phyloP scores from a whole-genome alignment of 2,329 filamentous ascomycete species.

The Aaosphaeria pasadenensis region DNA sequence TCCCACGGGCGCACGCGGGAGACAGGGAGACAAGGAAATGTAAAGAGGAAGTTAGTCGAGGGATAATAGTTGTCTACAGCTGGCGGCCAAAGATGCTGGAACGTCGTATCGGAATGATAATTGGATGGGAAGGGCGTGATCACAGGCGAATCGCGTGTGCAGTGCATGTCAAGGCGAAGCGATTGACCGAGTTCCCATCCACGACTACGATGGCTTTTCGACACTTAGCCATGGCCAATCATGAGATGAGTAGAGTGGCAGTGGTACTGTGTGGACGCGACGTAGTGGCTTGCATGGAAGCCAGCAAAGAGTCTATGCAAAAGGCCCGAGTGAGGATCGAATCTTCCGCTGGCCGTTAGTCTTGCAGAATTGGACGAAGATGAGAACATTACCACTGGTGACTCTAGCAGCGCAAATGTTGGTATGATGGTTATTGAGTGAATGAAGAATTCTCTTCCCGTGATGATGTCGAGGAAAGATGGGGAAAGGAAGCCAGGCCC shows the following conservation, averaged over 20 bases:
- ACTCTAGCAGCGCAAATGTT: neutral
- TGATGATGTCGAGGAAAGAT: neutral
- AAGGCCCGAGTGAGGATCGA: neutral
- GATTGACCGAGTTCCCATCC: too few species aligned
- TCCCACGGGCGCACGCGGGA: too few species aligned
- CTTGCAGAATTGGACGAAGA: neutral
- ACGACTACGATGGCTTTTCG: too few species aligned
- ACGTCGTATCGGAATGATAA: neutral
- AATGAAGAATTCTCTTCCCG: neutral
- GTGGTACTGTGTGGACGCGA: neutral
- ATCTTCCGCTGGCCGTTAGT: neutral
- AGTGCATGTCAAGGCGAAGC: neutral
- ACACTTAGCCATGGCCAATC: neutral
- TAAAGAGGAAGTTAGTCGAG: too few species aligned
- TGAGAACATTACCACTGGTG: neutral
- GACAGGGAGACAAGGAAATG: too few species aligned
- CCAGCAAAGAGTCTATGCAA: neutral
- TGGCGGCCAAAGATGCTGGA: too few species aligned
- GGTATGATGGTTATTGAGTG: neutral
- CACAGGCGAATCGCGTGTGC: neutral
- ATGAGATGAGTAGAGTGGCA: neutral
- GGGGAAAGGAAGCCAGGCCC: neutral
- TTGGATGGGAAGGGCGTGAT: neutral
- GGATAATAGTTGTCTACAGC: too few species aligned
- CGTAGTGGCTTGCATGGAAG: neutral